phyloP scores from a whole-genome alignment of 2,329 filamentous ascomycete genomes.

The Botrytis paeoniae region DNA sequence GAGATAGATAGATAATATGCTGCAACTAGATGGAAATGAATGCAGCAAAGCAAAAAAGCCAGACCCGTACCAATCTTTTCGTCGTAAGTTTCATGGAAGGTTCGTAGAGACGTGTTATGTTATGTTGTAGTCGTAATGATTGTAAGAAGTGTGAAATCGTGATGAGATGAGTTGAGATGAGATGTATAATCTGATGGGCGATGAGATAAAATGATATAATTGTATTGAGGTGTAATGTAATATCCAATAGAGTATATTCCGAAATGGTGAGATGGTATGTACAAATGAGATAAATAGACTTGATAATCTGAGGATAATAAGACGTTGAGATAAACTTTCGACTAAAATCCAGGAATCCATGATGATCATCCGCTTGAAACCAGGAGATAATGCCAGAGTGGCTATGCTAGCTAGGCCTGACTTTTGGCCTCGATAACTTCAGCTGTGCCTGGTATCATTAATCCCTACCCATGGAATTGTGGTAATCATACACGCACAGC shows the following conservation, averaged over 20 bases:
- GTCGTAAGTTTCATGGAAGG: neutral
- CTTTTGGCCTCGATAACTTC: conserved; percentile 7
- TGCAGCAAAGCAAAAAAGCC: neutral
- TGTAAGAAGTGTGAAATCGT: conserved; percentile 4
- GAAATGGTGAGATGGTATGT: neutral
- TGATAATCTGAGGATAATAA: neutral
- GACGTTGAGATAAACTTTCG: neutral
- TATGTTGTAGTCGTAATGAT: conserved; percentile 2
- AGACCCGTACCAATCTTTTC: neutral
- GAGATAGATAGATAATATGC: neutral
- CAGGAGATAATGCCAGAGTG: conserved; percentile 1
- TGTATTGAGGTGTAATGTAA: neutral
- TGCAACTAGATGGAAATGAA: neutral
- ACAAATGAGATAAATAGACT: neutral
- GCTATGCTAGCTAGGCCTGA: neutral
- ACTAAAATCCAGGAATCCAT: neutral
- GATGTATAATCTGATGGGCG: neutral
- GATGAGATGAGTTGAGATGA: neutral
- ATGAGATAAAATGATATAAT: neutral
- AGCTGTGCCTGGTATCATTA: conserved; percentile 10
- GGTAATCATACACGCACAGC: neutral
- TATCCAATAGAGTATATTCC: neutral
- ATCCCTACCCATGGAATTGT: conserved; percentile 2
- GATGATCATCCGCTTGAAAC: neutral
- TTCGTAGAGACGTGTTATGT: neutral